Percentiles rank a stretch among this genome's conserved stretches.
Conservation (phyloP, 495 filamentous ascomycete genomes). For the Thermochaetoides thermophila region DNA sequence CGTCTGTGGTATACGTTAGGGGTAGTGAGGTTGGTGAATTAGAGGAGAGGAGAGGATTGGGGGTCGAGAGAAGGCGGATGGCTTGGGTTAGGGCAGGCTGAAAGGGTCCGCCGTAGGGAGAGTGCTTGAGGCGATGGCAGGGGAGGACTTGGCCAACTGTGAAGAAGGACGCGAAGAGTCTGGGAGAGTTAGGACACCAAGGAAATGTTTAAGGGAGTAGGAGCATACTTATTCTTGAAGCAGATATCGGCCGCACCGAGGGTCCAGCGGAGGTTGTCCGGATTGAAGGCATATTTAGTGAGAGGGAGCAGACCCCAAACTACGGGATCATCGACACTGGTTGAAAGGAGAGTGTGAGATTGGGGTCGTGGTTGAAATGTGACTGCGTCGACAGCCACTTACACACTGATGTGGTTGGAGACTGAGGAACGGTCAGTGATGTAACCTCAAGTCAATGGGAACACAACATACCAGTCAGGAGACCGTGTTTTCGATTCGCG, state of each 20-base stretch:
- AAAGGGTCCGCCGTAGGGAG: slow-evolving; percentile 59
- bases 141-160: slow-evolving; percentile 75
- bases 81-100: slow-evolving; percentile 81
- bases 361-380: slow-evolving; percentile 1
- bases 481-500: slow-evolving; percentile 52
- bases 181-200: slow-evolving; percentile 7
- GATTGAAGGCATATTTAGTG: slow-evolving; percentile 49
- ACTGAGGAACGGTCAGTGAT: slow-evolving; percentile 39
- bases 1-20: slow-evolving; percentile 50
- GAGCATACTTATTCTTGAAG: slow-evolving; percentile 52
- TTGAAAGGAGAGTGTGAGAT: neutral
- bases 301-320: slow-evolving; percentile 80
- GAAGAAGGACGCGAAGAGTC: slow-evolving; percentile 56
- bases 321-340: slow-evolving; percentile 82
- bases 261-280: slow-evolving; percentile 66
- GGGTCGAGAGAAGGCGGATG: slow-evolving; percentile 62
- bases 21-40: no score
- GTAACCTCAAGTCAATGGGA: no score
- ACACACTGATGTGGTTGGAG: slow-evolving; percentile 93
- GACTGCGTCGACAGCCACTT: slow-evolving; percentile 31
- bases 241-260: slow-evolving; percentile 89
- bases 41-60: slow-evolving; percentile 2
- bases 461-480: slow-evolving; percentile 58
- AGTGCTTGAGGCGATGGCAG: slow-evolving; percentile 67
- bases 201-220: neutral